These are phyloP conservation scores for Dactylella cylindrospora DNA, from an alignment of 2,329 filamentous ascomycete genomes.

Conservation along the genomic window DNA sequence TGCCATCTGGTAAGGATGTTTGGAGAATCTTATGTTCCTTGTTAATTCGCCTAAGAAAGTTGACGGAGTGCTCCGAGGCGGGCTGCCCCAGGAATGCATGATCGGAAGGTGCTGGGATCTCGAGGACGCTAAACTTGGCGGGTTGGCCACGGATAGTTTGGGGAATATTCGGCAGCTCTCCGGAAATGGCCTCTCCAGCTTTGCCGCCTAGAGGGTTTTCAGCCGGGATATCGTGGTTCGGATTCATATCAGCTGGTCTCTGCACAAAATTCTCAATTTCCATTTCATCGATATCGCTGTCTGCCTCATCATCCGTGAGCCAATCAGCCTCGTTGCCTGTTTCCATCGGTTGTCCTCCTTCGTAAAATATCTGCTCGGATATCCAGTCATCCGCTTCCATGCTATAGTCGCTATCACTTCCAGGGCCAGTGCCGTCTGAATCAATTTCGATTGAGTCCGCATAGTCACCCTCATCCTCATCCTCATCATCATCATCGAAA, in stretches of 20 bases:
- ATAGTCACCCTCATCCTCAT: conserved; percentile 39
- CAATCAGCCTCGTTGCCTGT: conserved; percentile 54
- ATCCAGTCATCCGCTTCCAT: conserved; percentile 49
- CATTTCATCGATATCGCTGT: conserved; percentile 44
- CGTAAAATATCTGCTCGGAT: conserved; percentile 53
- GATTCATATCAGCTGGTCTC: background rate
- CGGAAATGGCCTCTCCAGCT: background rate
- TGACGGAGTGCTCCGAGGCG: conserved; percentile 46
- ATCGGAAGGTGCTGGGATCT: conserved; percentile 53
- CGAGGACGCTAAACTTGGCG: conserved; percentile 53
- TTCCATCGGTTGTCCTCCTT: conserved; percentile 54
- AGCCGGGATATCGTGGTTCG: background rate
- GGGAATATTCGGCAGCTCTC: background rate
- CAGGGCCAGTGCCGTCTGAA: conserved; percentile 49
- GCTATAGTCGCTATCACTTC: conserved; percentile 50
- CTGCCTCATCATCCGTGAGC: conserved; percentile 54
- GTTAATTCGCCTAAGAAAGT: conserved; percentile 56
- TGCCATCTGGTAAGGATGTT: conserved; percentile 58
- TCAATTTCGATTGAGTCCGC: conserved; percentile 42
- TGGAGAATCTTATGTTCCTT: conserved; percentile 64
- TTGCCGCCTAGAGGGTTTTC: background rate
- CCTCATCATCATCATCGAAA: conserved; percentile 53
- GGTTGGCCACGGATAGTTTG: conserved; percentile 44
- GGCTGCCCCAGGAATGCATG: conserved; percentile 53
- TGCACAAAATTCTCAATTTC: conserved; percentile 14